Conservation (phyloP, 2,329 filamentous ascomycete genomes). For the Fusarium proliferatum region DNA sequence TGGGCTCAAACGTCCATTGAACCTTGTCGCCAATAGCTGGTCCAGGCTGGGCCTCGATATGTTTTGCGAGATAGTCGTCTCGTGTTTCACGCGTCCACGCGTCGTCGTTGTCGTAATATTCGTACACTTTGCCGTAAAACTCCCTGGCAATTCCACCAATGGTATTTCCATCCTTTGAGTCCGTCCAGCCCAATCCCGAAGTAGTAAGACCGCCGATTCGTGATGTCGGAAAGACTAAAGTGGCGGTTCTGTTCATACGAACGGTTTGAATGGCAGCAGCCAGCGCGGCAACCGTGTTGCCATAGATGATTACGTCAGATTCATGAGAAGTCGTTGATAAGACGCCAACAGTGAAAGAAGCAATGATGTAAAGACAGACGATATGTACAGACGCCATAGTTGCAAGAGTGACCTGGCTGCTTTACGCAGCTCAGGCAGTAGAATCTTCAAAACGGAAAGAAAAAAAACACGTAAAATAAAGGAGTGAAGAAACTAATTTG, state of each 20-base stretch:
- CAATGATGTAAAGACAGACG: not conserved
- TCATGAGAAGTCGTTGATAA: conserved; percentile 3
- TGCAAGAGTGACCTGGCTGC: not conserved
- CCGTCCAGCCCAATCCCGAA: conserved; percentile 30
- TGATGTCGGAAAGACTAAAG: conserved; percentile 21
- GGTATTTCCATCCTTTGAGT: conserved; percentile 28
- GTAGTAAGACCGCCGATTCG: conserved; percentile 33
- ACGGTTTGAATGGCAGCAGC: conserved; percentile 32
- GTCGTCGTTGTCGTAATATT: conserved; percentile 19
- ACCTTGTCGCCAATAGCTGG: conserved; percentile 28
- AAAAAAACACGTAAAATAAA: not conserved
- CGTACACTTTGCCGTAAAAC: conserved; percentile 27
- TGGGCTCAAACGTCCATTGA: conserved; percentile 38
- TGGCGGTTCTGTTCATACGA: conserved; percentile 33
- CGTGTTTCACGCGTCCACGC: conserved; percentile 1
- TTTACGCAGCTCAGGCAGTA: not conserved
- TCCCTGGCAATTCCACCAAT: conserved; percentile 30
- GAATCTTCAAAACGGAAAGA: not conserved
- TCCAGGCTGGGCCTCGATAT: conserved; percentile 29
- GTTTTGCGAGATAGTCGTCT: conserved; percentile 25
- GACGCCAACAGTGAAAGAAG: not conserved
- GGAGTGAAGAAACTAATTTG: not conserved
- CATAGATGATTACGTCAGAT: conserved; percentile 34
- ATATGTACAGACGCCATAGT: not conserved
- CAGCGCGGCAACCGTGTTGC: conserved; percentile 35